Conservation (phyloP, 768 basidiomycete genomes). For the Tulasnella sp. region DNA sequence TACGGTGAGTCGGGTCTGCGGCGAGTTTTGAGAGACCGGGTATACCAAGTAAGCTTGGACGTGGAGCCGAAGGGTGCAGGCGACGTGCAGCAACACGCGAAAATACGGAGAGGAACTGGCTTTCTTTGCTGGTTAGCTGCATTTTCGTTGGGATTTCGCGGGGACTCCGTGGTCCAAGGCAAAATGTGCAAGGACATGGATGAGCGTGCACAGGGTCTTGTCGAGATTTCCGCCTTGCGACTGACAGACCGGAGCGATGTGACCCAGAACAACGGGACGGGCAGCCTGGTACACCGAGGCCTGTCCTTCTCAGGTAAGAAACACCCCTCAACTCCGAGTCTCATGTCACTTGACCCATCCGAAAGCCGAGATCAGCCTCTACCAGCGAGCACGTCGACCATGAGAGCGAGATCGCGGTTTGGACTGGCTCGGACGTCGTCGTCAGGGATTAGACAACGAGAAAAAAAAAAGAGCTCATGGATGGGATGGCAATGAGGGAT, state of each 20-base stretch:
- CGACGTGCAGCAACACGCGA: background rate
- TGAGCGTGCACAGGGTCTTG: background rate
- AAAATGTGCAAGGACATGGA: background rate
- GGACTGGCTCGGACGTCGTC: background rate
- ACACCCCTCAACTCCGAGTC: background rate
- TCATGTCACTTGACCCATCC: conserved; percentile 6
- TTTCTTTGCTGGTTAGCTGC: background rate
- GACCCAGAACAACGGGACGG: background rate
- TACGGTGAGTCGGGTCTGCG: background rate
- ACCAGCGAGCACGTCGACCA: background rate
- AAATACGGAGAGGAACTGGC: background rate
- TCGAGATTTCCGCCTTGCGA: background rate
- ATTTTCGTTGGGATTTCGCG: background rate
- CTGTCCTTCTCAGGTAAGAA: background rate
- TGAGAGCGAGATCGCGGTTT: background rate
- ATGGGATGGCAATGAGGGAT: background rate
- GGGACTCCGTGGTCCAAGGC: conserved; percentile 4
- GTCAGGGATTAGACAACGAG: background rate
- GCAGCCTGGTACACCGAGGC: background rate
- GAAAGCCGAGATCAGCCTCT: background rate
- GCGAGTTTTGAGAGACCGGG: conserved; percentile 4
- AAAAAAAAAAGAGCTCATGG: background rate
- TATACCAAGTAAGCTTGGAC: background rate
- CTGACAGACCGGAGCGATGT: background rate
- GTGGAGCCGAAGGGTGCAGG: background rate